phyloP scores from a whole-genome alignment of 495 filamentous ascomycete species.

The Xylaria intraflava region DNA sequence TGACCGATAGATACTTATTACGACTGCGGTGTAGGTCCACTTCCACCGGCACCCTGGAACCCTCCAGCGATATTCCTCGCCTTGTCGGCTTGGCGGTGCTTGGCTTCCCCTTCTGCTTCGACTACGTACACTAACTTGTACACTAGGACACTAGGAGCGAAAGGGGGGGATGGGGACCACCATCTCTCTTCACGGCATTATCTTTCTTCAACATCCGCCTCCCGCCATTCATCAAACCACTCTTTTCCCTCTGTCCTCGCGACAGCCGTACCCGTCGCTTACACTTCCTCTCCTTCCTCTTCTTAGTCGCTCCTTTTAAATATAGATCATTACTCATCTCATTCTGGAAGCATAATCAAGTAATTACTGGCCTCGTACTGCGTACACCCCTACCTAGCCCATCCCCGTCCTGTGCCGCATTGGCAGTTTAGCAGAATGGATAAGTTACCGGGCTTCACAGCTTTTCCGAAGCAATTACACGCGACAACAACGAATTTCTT shows the following conservation, averaged over 20 bases:
- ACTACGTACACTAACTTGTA: background rate
- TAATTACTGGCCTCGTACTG: background rate
- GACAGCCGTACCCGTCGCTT: background rate
- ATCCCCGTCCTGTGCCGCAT: background rate
- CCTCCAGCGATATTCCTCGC: slow-evolving; percentile 8
- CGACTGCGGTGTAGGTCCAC: background rate
- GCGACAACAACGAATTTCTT: slow-evolving; percentile 13
- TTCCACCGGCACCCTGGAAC: slow-evolving; percentile 2
- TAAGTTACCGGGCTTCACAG: slow-evolving; percentile 16
- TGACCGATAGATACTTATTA: background rate
- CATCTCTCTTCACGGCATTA: slow-evolving; percentile 3
- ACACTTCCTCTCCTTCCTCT: background rate
- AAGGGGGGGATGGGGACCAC: slow-evolving; percentile 8
- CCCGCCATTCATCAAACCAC: background rate
- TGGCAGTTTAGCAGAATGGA: slow-evolving; percentile 14
- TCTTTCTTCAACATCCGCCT: background rate
- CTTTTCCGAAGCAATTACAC: slow-evolving; percentile 10
- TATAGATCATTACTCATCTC: background rate
- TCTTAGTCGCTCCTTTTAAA: slow-evolving; percentile 11
- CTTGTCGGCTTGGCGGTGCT: slow-evolving; percentile 13
- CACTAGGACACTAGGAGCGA: slow-evolving; percentile 3
- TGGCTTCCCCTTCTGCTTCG: slow-evolving; percentile 12
- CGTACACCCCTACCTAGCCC: background rate
- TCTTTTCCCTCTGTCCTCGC: slow-evolving; percentile 1
- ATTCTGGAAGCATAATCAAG: background rate